A percentile compares a stretch with the other conserved stretches of the same genome.
These are phyloP conservation scores for Penicillium crystallinum DNA, from an alignment of 495 filamentous ascomycete genomes.

Conservation along the genomic window DNA sequence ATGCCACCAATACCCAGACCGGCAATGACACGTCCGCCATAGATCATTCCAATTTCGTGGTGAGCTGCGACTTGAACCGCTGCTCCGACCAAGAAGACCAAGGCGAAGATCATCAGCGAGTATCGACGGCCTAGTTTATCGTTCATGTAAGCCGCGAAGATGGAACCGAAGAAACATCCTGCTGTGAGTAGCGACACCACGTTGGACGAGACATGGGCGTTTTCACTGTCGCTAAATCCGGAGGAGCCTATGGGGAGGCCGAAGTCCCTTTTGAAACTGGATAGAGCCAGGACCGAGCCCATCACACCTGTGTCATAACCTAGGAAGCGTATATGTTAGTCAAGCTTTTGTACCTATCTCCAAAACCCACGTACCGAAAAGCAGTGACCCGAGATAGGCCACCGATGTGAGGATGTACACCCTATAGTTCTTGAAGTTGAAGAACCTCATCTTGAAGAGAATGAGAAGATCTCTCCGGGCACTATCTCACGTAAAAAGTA, in stretches of 20 bases:
- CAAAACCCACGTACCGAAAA: conserved; percentile 37
- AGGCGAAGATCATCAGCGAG: conserved; percentile 49
- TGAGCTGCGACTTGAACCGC: conserved; percentile 52
- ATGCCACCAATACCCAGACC: conserved; percentile 42
- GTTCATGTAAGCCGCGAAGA: conserved; percentile 53
- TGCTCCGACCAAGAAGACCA: conserved; percentile 60
- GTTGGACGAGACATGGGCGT: conserved; percentile 47
- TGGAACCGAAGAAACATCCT: conserved; percentile 64
- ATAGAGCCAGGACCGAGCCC: conserved; percentile 50
- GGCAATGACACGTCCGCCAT: conserved; percentile 39
- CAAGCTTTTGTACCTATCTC: background rate
- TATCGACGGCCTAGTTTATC: conserved; percentile 55
- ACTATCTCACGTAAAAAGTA: background rate
- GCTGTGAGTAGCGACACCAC: conserved; percentile 59
- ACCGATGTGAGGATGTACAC: conserved; percentile 51
- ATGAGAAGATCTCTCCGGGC: background rate
- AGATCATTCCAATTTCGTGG: conserved; percentile 31
- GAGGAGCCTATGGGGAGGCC: conserved; percentile 28
- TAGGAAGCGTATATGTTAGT: conserved; percentile 4
- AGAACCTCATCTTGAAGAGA: conserved; percentile 24
- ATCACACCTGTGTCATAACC: conserved; percentile 57
- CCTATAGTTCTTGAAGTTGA: conserved; percentile 44
- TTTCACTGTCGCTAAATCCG: conserved; percentile 31
- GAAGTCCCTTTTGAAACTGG: conserved; percentile 54
- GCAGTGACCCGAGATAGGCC: conserved; percentile 49